Conservation (phyloP, 257 asterid species). For the Gardenia jasminoides region DNA sequence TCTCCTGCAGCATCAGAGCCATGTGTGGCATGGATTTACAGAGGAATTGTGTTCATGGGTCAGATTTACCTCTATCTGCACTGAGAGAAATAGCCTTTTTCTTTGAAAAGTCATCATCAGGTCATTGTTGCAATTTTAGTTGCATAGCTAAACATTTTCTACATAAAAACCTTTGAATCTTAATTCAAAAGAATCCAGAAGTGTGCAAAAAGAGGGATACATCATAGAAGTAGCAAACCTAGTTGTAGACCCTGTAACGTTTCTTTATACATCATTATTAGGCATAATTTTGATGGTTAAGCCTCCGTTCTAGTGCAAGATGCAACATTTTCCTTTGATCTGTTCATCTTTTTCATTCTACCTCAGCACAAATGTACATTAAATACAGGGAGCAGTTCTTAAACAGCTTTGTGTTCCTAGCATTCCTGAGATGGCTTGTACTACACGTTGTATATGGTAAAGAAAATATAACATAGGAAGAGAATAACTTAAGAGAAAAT, state of each 20-base stretch:
- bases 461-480: neutral
- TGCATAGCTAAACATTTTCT: neutral
- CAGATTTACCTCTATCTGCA: constrained; percentile 78
- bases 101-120: constrained; percentile 52
- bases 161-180: neutral
- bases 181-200: neutral
- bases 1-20: constrained; percentile 65
- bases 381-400: too few relatives aligned
- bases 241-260: neutral
- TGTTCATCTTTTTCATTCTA: neutral
- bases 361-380: too few relatives aligned
- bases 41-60: constrained; percentile 84
- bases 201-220: neutral
- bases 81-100: constrained; percentile 68
- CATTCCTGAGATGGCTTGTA: neutral
- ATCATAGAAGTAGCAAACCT: neutral
- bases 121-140: constrained; percentile 28
- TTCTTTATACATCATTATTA: too few relatives aligned
- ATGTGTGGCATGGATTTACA: constrained; percentile 61
- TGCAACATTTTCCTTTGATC: neutral
- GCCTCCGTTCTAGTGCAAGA: neutral
- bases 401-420: neutral
- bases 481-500: neutral
- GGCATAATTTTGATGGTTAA: neutral
- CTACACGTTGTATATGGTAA: neutral